phyloP scores from a whole-genome alignment of 495 filamentous ascomycete genomes.

The Monascus purpureus region DNA sequence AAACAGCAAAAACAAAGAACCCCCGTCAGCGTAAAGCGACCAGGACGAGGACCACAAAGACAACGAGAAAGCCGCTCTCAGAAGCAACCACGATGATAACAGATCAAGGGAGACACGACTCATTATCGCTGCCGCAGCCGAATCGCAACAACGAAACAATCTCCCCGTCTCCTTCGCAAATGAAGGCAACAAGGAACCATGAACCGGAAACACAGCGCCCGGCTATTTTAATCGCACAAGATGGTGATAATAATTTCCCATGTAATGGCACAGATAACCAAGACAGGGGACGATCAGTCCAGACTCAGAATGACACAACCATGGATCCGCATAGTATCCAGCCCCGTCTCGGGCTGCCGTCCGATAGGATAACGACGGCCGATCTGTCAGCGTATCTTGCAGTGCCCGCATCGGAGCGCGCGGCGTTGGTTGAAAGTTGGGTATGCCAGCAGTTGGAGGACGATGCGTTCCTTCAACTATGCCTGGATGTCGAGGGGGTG shows the following conservation, averaged over 20 bases:
- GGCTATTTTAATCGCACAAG: not conserved
- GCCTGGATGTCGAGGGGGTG: slow-evolving; percentile 27
- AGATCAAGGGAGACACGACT: no score
- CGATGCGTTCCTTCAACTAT: slow-evolving; percentile 27
- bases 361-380: slow-evolving; percentile 5
- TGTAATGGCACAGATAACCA: not conserved
- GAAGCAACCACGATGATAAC: no score
- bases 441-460: slow-evolving; percentile 31
- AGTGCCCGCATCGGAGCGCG: slow-evolving; percentile 20
- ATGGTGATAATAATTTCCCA: not conserved
- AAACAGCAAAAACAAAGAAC: not conserved
- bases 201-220: not conserved
- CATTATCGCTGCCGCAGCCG: not conserved
- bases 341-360: no score
- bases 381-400: slow-evolving; percentile 22
- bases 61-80: no score
- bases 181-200: not conserved
- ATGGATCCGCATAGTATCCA: no score
- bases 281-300: not conserved
- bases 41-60: not conserved
- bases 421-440: slow-evolving; percentile 24
- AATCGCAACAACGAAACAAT: not conserved
- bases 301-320: no score
- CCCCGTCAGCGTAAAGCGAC: not conserved
- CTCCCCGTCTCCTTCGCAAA: not conserved